Percentiles rank a stretch among this genome's conserved stretches.
These are phyloP conservation scores for Amphicarpaea edgeworthii DNA, from an alignment of 306 rosid genomes.

Conservation along the genomic window DNA sequence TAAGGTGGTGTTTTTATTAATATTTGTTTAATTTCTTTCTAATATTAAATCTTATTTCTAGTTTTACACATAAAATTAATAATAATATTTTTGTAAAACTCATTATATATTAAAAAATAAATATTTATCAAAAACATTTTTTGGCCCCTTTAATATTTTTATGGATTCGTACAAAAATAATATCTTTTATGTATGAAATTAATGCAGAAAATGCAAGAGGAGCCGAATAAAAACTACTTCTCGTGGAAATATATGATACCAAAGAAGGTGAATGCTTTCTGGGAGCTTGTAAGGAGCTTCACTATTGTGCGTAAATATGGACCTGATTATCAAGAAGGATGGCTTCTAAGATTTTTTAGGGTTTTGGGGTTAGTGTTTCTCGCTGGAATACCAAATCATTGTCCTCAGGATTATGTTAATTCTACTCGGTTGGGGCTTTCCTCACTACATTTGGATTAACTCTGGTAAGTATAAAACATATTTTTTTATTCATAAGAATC, in stretches of 20 bases:
- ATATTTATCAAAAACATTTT: too few relatives aligned
- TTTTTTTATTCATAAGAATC: too few relatives aligned
- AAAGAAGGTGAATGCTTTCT: constrained; percentile 50
- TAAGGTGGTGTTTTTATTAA: too few relatives aligned
- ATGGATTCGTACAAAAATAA: background rate
- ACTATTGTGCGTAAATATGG: constrained; percentile 51
- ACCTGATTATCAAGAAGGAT: constrained; percentile 49
- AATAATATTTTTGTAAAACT: too few relatives aligned
- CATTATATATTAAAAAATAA: too few relatives aligned
- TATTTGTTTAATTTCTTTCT: too few relatives aligned
- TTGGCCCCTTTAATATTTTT: too few relatives aligned
- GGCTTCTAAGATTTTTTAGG: constrained; percentile 50
- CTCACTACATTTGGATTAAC: constrained; percentile 22
- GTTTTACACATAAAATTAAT: too few relatives aligned
- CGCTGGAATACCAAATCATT: constrained; percentile 60
- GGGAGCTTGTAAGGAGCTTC: constrained; percentile 70
- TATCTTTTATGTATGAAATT: background rate
- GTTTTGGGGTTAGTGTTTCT: constrained; percentile 49
- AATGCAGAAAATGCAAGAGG: constrained; percentile 55
- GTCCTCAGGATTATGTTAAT: constrained; percentile 69
- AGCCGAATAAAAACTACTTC: constrained; percentile 70
- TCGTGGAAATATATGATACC: constrained; percentile 34
- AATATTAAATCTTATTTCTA: too few relatives aligned
- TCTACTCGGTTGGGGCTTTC: constrained; percentile 53
- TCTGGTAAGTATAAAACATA: too few relatives aligned